These are phyloP conservation scores for Botryosphaeria agaves DNA, from an alignment of 2,329 filamentous ascomycete genomes.

Conservation along the genomic window DNA sequence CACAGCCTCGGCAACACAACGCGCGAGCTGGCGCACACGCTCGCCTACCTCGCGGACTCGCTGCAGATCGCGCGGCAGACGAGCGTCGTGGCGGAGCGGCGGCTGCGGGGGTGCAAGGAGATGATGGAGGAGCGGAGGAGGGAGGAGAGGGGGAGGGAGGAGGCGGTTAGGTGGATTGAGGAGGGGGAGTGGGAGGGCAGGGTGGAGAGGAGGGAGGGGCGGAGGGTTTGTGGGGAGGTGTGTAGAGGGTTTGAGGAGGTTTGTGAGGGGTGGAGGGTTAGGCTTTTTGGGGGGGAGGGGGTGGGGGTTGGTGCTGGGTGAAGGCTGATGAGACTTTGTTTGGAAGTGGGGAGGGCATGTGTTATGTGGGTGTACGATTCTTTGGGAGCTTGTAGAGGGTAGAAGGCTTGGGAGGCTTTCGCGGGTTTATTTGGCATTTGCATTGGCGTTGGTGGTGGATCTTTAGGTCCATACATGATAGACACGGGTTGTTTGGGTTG, in stretches of 20 bases:
- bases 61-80: slow-evolving; percentile 89
- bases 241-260: slow-evolving; percentile 85
- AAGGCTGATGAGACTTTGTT: too few relatives aligned
- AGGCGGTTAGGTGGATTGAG: slow-evolving; percentile 67
- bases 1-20: slow-evolving; percentile 49
- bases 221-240: slow-evolving; percentile 69
- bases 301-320: too few relatives aligned
- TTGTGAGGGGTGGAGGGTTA: slow-evolving; percentile 68
- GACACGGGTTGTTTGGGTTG: too few relatives aligned
- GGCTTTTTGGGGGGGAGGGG: slow-evolving; percentile 33
- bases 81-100: slow-evolving; percentile 61
- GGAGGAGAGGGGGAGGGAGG: slow-evolving; percentile 67
- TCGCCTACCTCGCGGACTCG: slow-evolving; percentile 77
- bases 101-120: slow-evolving; percentile 67
- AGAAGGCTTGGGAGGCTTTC: too few relatives aligned
- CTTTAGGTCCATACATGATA: too few relatives aligned
- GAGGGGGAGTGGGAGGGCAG: slow-evolving; percentile 70
- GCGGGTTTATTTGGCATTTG: too few relatives aligned
- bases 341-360: too few relatives aligned
- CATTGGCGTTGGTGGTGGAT: too few relatives aligned
- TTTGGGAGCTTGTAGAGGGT: too few relatives aligned
- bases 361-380: too few relatives aligned
- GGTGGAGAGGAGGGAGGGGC: slow-evolving; percentile 62
- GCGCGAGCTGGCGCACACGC: slow-evolving; percentile 55
- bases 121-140: slow-evolving; percentile 69